Evolutionary conservation across 2,329 filamentous ascomycete species (phyloP).

Genomic region (Trichoderma polysporum): DNA sequence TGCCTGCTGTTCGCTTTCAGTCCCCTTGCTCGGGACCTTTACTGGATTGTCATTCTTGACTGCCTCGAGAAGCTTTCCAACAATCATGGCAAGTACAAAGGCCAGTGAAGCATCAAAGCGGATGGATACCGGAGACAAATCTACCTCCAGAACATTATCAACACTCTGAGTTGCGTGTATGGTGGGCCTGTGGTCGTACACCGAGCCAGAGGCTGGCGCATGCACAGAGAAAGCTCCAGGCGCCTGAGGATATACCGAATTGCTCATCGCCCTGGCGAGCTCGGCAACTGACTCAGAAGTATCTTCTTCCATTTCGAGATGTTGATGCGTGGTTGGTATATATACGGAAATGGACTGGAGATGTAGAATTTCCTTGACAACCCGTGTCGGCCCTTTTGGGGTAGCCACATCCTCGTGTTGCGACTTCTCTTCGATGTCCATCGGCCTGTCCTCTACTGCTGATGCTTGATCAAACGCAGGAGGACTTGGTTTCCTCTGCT

Average conservation of each 20-base stretch:
- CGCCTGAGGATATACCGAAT: slow-evolving; percentile 50
- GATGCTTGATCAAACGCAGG: slow-evolving; percentile 32
- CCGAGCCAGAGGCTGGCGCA: slow-evolving; percentile 20
- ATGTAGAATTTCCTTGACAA: slow-evolving; percentile 56
- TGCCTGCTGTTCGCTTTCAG: slow-evolving; percentile 21
- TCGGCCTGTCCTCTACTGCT: not conserved
- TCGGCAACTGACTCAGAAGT: slow-evolving; percentile 31
- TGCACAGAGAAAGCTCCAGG: slow-evolving; percentile 62
- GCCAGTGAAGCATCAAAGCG: slow-evolving; percentile 58
- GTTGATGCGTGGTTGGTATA: slow-evolving; percentile 50
- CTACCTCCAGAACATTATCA: slow-evolving; percentile 46
- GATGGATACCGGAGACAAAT: slow-evolving; percentile 52
- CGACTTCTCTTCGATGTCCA: slow-evolving; percentile 19
- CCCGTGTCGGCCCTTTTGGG: slow-evolving; percentile 52
- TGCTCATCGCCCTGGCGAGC: slow-evolving; percentile 35
- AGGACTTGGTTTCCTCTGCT: slow-evolving; percentile 29
- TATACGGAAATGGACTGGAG: slow-evolving; percentile 55
- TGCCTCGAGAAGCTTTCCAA: slow-evolving; percentile 49
- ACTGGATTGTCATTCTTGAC: slow-evolving; percentile 34
- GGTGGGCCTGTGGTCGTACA: not conserved
- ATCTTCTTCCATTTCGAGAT: slow-evolving; percentile 39
- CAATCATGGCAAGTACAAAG: slow-evolving; percentile 53
- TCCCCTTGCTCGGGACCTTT: slow-evolving; percentile 8
- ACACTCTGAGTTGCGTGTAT: slow-evolving; percentile 1
- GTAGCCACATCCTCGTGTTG: slow-evolving; percentile 46